Evolutionary conservation across 331 rosid genomes (phyloP), one percentile per base, ranked within the genome.

Genomic region (Ulmus americana): DNA sequence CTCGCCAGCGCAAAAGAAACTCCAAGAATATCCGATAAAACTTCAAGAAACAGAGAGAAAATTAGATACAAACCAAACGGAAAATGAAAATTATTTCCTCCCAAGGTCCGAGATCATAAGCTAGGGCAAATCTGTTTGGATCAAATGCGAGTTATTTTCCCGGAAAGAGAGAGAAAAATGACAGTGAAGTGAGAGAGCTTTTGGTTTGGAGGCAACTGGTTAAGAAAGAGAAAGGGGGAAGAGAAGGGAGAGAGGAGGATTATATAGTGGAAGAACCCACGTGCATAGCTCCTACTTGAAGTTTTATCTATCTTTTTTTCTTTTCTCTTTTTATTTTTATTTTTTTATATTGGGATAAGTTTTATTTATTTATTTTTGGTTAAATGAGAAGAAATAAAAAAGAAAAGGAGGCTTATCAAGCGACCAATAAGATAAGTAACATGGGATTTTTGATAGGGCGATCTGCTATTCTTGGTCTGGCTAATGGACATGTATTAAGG

Each of bases 371-470:
- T 42, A 9, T 16, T 10, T 4, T 5, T 5, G 59, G 64, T 42
- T 63, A 63, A 55, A 46, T n/a, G 39, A 13, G 14, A 39, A 41
- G 20, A 15, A 10, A 10, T 6, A 11, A 51, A 22, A 16, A 1
- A 51, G 22, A n/a, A 2, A 39, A 6, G 22, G 52, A 56, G 66
- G 18, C 77, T 68, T 70, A 75, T 62, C 70, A 71, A 38, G 40
- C 67, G 59, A 6, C 68, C 70, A 62, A 59, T 63, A 1, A 65
- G 83, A 76, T 77, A 77, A 76, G 81, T 39, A 0, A 0, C 6
- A 68, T 10, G 66, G n/a, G 14, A 63, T 54, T 47, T 28, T 1
- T 79, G 79, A 74, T 80, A 74, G 65, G 81, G 13, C 3, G 67
- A 45, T 66, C 66, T 47, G 79, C 74, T 63, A 46, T n/a, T 63